Evolutionary conservation across 1,139 yeast species (phyloP).

Genomic region (Zhuliangozyma blackwelliae): DNA sequence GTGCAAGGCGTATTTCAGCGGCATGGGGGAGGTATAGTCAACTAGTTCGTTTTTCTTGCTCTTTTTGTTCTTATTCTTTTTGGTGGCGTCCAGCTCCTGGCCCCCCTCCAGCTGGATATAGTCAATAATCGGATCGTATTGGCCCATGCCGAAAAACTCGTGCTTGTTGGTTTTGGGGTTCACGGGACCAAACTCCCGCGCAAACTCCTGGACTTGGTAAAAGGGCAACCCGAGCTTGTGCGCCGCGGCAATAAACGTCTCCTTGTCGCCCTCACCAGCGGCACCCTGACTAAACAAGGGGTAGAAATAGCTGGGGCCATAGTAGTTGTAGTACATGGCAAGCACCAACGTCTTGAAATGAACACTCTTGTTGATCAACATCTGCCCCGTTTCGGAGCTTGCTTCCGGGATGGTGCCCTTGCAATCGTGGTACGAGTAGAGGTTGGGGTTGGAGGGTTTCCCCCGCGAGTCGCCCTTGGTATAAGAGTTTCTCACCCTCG

Average conservation of each 20-base stretch:
- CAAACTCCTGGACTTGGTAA: slow-evolving; percentile 49
- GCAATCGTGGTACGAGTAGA: slow-evolving; percentile 42
- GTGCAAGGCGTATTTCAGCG: slow-evolving; percentile 20
- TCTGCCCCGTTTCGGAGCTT: slow-evolving; percentile 58
- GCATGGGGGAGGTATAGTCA: slow-evolving; percentile 13
- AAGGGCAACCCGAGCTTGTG: slow-evolving; percentile 45
- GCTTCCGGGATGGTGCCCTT: slow-evolving; percentile 57
- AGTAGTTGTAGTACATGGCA: slow-evolving; percentile 52
- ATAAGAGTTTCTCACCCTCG: slow-evolving; percentile 24
- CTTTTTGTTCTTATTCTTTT: slow-evolving; percentile 1
- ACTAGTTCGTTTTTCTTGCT: slow-evolving; percentile 2
- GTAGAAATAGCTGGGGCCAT: slow-evolving; percentile 53
- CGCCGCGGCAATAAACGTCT: slow-evolving; percentile 60
- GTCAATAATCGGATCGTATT: slow-evolving; percentile 35
- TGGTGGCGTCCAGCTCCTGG: slow-evolving; percentile 1
- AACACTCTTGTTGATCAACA: slow-evolving; percentile 46
- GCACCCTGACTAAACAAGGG: slow-evolving; percentile 53
- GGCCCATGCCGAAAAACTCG: slow-evolving; percentile 35
- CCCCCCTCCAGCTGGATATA: slow-evolving; percentile 18
- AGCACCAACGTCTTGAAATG: slow-evolving; percentile 49
- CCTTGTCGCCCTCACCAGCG: slow-evolving; percentile 63
- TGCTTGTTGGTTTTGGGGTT: slow-evolving; percentile 17
- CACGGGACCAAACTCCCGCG: slow-evolving; percentile 33
- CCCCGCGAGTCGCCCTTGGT: slow-evolving; percentile 25
- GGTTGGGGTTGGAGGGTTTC: slow-evolving; percentile 7